Conservation (phyloP, 345 rosid genomes). For the Euphorbia peplus region DNA sequence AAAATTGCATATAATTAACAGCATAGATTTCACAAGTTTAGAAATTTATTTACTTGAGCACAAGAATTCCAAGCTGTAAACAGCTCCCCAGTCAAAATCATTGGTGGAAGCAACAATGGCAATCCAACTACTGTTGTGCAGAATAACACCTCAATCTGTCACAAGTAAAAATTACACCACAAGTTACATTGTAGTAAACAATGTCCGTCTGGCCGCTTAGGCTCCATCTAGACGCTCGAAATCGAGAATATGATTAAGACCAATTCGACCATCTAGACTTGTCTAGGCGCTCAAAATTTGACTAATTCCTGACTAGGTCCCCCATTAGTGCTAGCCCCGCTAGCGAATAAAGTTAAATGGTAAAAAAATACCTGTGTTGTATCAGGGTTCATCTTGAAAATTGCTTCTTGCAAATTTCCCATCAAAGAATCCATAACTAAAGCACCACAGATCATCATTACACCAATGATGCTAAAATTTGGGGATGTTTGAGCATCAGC, state of each 20-base stretch:
- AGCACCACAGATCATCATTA: slow-evolving; percentile 88
- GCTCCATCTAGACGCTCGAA: too few relatives aligned
- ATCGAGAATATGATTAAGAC: too few relatives aligned
- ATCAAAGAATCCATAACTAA: slow-evolving; percentile 79
- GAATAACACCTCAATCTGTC: slow-evolving; percentile 92
- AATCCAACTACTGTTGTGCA: slow-evolving; percentile 91
- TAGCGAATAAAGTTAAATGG: too few relatives aligned
- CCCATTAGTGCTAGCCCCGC: too few relatives aligned
- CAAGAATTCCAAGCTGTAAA: slow-evolving; percentile 93
- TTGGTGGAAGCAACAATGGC: slow-evolving; percentile 87
- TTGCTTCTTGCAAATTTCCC: slow-evolving; percentile 90
- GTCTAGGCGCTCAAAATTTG: too few relatives aligned
- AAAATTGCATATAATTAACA: neutral
- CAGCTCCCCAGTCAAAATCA: slow-evolving; percentile 93
- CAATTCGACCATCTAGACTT: too few relatives aligned
- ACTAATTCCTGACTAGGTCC: too few relatives aligned
- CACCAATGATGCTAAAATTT: slow-evolving; percentile 76
- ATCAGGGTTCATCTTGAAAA: slow-evolving; percentile 74
- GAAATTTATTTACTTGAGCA: slow-evolving; percentile 51
- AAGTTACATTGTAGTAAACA: too few relatives aligned
- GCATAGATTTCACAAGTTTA: neutral
- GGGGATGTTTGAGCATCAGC: slow-evolving; percentile 96
- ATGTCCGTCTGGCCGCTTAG: too few relatives aligned
- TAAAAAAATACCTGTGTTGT: slow-evolving; percentile 78
- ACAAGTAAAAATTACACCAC: neutral